A percentile compares a stretch with the other conserved stretches of the same genome.
Conservation (phyloP, 352 stramenopile genomes). For the Thraustochytrium striatum region DNA sequence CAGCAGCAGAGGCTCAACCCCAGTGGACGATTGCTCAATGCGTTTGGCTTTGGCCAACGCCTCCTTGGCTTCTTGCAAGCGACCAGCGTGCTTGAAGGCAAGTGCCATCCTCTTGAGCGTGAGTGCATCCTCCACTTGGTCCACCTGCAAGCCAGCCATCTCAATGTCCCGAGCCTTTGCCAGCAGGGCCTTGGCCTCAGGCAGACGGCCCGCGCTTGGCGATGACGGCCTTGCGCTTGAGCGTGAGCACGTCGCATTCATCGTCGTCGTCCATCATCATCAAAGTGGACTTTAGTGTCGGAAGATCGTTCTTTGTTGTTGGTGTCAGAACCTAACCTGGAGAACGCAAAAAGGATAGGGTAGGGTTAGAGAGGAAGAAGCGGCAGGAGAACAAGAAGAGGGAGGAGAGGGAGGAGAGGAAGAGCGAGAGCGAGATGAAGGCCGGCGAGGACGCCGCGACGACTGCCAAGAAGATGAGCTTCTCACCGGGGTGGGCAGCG, state of each 20-base stretch:
- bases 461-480: too few relatives aligned
- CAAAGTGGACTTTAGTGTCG: too few relatives aligned
- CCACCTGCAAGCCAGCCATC: background rate
- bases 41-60: constrained; percentile 16
- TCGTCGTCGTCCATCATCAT: too few relatives aligned
- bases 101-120: constrained; percentile 38
- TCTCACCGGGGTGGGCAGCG: too few relatives aligned
- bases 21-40: background rate
- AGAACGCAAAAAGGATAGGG: too few relatives aligned
- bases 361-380: too few relatives aligned
- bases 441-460: too few relatives aligned
- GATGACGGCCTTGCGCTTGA: constrained; percentile 15
- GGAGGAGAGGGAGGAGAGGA: too few relatives aligned
- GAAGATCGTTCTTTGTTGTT: too few relatives aligned
- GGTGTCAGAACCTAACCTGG: too few relatives aligned
- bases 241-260: background rate
- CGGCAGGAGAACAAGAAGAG: too few relatives aligned
- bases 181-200: constrained; percentile 19
- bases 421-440: too few relatives aligned
- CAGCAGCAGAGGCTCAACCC: background rate
- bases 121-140: background rate
- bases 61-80: background rate
- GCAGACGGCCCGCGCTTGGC: background rate
- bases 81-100: background rate
- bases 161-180: constrained; percentile 31